phyloP scores from a whole-genome alignment of 768 basidiomycete genomes.

The Mycena latifolia region DNA sequence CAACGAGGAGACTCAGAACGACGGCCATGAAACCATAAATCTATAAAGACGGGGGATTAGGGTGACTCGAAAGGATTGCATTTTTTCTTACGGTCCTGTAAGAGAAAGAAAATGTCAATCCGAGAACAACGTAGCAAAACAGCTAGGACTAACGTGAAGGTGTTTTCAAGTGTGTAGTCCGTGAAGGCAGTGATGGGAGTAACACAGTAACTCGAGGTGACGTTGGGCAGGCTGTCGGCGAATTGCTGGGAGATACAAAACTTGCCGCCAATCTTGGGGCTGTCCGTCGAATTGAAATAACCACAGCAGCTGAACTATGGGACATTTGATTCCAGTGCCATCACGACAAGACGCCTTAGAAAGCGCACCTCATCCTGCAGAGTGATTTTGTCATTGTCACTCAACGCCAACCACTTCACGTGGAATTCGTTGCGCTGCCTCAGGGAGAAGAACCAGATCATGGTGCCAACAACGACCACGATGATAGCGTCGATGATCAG shows the following conservation, averaged over 20 bases:
- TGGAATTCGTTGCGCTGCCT: slow-evolving; percentile 78
- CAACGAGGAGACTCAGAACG: slow-evolving; percentile 79
- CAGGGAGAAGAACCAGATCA: slow-evolving; percentile 88
- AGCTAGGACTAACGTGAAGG: slow-evolving; percentile 79
- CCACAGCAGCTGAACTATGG: slow-evolving; percentile 88
- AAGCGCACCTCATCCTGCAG: slow-evolving; percentile 80
- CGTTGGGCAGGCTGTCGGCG: slow-evolving; percentile 54
- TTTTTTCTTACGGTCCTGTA: slow-evolving; percentile 57
- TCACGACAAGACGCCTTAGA: slow-evolving; percentile 6
- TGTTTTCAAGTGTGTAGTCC: slow-evolving; percentile 80
- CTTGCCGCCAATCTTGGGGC: slow-evolving; percentile 68
- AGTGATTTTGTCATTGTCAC: slow-evolving; percentile 58
- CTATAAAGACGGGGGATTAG: slow-evolving; percentile 42
- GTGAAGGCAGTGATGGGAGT: slow-evolving; percentile 74
- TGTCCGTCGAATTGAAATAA: slow-evolving; percentile 78
- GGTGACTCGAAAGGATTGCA: not conserved
- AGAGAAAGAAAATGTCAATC: slow-evolving; percentile 13
- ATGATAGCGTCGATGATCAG: slow-evolving; percentile 74
- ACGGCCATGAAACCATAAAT: slow-evolving; percentile 90
- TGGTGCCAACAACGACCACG: slow-evolving; percentile 74
- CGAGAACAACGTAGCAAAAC: not conserved
- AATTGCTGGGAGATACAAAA: slow-evolving; percentile 65
- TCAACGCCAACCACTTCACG: slow-evolving; percentile 62
- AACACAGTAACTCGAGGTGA: slow-evolving; percentile 74
- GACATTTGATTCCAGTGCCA: slow-evolving; percentile 4